These are phyloP conservation scores for Zygnema cylindricum DNA, from an alignment of 139 green algal genomes.

Conservation along the genomic window DNA sequence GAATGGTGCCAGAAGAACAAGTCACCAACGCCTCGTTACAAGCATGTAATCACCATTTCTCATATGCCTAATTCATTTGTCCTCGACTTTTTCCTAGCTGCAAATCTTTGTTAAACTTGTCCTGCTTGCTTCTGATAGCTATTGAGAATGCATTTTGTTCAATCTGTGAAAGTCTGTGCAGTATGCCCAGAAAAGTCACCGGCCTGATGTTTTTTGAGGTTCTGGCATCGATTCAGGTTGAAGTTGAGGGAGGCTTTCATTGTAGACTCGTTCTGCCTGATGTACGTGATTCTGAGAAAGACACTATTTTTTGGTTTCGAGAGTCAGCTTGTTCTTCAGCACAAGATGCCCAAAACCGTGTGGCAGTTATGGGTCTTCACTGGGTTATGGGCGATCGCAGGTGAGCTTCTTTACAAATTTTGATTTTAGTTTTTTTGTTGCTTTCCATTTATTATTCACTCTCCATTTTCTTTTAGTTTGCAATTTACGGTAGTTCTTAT, in stretches of 20 bases:
- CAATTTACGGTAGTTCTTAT: neutral
- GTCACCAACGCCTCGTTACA: slow-evolving; percentile 50
- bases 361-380: slow-evolving; percentile 59
- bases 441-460: neutral
- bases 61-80: no score
- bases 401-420: neutral
- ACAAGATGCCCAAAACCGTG: slow-evolving; percentile 48
- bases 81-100: no score
- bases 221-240: no score
- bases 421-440: no score
- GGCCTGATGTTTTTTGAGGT: slow-evolving; percentile 3
- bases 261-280: slow-evolving; percentile 58
- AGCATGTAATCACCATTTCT: slow-evolving; percentile 53
- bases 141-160: no score
- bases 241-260: slow-evolving; percentile 54
- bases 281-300: slow-evolving; percentile 31
- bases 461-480: neutral
- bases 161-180: neutral
- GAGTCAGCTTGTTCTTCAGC: slow-evolving; percentile 23
- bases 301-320: slow-evolving; percentile 62
- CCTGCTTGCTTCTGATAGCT: no score
- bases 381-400: slow-evolving; percentile 46
- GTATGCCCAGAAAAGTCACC: neutral
- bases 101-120: no score
- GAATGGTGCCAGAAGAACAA: slow-evolving; percentile 67